These are phyloP conservation scores for Mycena galericulata DNA, from an alignment of 768 basidiomycete species.

Conservation along the genomic window DNA sequence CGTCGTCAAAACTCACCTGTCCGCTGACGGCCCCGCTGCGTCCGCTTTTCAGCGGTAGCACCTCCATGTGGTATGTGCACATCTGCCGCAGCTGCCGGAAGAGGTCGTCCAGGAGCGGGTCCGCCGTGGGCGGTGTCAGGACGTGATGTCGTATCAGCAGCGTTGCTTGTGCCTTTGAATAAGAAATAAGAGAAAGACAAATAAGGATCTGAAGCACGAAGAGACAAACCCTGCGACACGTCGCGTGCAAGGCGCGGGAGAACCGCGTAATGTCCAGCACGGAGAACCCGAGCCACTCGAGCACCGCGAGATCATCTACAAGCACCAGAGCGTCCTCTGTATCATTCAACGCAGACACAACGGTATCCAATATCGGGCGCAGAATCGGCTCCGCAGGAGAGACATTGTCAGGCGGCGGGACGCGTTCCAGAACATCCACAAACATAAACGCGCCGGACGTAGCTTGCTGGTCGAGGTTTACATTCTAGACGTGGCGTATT, in stretches of 20 bases:
- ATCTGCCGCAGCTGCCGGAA: slow-evolving; percentile 71
- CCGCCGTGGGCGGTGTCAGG: slow-evolving; percentile 54
- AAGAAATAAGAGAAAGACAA: slow-evolving; percentile 1
- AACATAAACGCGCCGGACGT: slow-evolving; percentile 59
- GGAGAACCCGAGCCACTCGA: slow-evolving; percentile 80
- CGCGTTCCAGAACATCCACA: slow-evolving; percentile 61
- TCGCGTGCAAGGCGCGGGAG: slow-evolving; percentile 65
- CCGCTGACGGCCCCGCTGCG: slow-evolving; percentile 84
- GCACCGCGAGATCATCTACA: slow-evolving; percentile 74
- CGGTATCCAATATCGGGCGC: slow-evolving; percentile 51
- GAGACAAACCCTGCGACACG: slow-evolving; percentile 64
- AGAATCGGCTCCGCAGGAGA: slow-evolving; percentile 40
- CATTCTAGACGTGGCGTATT: slow-evolving; percentile 45
- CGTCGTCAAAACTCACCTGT: slow-evolving; percentile 59
- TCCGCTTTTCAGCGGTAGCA: slow-evolving; percentile 77
- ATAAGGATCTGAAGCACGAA: background rate
- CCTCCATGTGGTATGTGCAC: slow-evolving; percentile 78
- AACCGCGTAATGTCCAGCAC: slow-evolving; percentile 66
- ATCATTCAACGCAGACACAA: slow-evolving; percentile 45
- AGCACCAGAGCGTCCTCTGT: slow-evolving; percentile 58
- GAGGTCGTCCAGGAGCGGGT: slow-evolving; percentile 63
- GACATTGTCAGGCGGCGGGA: slow-evolving; percentile 41
- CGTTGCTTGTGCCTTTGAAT: slow-evolving; percentile 61
- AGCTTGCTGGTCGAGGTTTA: slow-evolving; percentile 52
- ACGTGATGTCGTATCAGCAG: slow-evolving; percentile 76